A percentile compares a stretch with the other conserved stretches of the same genome.
phyloP scores from a whole-genome alignment of 2,329 filamentous ascomycete genomes.

The Leptosphaerulina australis region DNA sequence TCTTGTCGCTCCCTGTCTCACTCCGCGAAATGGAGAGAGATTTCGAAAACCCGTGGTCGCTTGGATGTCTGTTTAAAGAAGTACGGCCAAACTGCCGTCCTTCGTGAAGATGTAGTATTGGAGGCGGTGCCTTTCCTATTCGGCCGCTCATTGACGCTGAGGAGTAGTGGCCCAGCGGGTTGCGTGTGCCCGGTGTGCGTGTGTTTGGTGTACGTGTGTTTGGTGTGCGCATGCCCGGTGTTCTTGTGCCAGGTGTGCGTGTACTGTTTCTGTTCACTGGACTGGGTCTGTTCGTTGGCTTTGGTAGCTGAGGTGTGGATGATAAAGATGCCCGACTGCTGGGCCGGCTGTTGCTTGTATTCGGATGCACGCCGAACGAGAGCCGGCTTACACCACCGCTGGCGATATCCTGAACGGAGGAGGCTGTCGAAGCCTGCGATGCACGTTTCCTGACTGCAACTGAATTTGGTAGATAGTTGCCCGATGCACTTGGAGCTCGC shows the following conservation, averaged over 20 bases:
- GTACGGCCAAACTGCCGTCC: slow-evolving; percentile 54
- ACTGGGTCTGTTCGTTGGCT: slow-evolving; percentile 26
- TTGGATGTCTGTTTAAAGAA: slow-evolving; percentile 67
- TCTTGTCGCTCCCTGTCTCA: slow-evolving; percentile 53
- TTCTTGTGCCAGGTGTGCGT: slow-evolving; percentile 67
- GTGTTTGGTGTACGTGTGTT: slow-evolving; percentile 61
- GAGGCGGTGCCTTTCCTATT: slow-evolving; percentile 46
- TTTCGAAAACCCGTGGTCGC: slow-evolving; percentile 42
- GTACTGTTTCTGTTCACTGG: slow-evolving; percentile 70
- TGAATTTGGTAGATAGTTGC: slow-evolving; percentile 59
- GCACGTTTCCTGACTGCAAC: slow-evolving; percentile 71
- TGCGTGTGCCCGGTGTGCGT: slow-evolving; percentile 62
- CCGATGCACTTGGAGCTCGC: slow-evolving; percentile 59
- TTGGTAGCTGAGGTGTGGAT: slow-evolving; percentile 28
- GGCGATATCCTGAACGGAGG: slow-evolving; percentile 33
- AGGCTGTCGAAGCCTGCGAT: slow-evolving; percentile 57
- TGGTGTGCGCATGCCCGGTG: slow-evolving; percentile 53
- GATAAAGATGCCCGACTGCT: slow-evolving; percentile 67
- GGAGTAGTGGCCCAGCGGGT: slow-evolving; percentile 65
- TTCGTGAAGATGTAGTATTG: slow-evolving; percentile 57
- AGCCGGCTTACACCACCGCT: slow-evolving; percentile 52
- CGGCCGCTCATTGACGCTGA: slow-evolving; percentile 54
- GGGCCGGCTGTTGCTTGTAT: slow-evolving; percentile 62
- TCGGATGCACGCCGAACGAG: slow-evolving; percentile 55
- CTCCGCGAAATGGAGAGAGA: slow-evolving; percentile 46